A percentile compares a stretch with the other conserved stretches of the same genome.
phyloP scores from a whole-genome alignment of 371 early-diverging fungal genomes.

The Mucor lusitanicus region DNA sequence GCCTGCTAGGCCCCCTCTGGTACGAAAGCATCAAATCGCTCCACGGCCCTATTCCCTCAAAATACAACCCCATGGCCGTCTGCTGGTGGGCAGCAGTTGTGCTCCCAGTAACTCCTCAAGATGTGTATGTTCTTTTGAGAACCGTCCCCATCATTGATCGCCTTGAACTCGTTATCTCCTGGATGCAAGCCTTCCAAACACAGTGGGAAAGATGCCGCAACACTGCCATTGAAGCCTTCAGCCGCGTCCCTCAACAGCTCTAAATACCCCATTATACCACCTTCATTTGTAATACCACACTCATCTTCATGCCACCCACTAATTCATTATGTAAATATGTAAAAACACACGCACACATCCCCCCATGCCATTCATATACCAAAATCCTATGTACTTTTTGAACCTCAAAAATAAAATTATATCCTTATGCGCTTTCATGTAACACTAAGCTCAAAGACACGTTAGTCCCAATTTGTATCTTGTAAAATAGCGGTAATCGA shows the following conservation, averaged over 20 bases:
- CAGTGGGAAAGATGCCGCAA: slow-evolving; percentile 29
- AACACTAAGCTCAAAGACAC: not conserved
- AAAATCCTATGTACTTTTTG: not conserved
- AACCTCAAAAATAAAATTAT: not conserved
- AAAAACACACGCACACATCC: not conserved
- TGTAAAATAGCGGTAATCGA: not conserved
- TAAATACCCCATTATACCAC: slow-evolving; percentile 1
- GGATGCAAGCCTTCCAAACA: slow-evolving; percentile 23
- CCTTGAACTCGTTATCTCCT: slow-evolving; percentile 21
- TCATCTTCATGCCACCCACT: not conserved
- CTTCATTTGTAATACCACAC: slow-evolving; percentile 4
- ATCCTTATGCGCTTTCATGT: not conserved
- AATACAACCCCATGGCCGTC: slow-evolving; percentile 17
- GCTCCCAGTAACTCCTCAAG: slow-evolving; percentile 10
- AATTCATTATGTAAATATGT: not conserved
- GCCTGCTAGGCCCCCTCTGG: slow-evolving; percentile 31
- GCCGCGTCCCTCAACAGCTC: slow-evolving; percentile 15
- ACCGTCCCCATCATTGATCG: slow-evolving; percentile 22
- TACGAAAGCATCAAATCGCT: slow-evolving; percentile 16
- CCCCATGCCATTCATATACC: not conserved
- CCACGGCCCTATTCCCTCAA: slow-evolving; percentile 24
- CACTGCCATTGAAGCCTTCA: slow-evolving; percentile 23
- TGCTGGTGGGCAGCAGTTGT: slow-evolving; percentile 30
- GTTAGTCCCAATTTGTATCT: no score
- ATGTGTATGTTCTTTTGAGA: slow-evolving; percentile 17